These are phyloP conservation scores for Plasmodium billcollinsi DNA, from an alignment of 169 alveolate species.

Conservation along the genomic window DNA sequence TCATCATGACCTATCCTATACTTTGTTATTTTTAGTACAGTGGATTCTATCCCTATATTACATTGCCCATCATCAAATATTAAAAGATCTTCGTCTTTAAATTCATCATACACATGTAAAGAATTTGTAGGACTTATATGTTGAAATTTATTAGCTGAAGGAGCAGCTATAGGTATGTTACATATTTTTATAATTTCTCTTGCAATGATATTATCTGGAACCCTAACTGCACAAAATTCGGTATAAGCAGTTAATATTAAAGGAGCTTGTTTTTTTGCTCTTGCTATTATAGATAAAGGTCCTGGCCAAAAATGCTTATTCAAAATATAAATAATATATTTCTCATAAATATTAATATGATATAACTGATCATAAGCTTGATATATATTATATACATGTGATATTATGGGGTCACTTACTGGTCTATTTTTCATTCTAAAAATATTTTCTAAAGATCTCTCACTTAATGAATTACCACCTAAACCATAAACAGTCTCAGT, in stretches of 20 bases:
- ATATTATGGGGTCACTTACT: constrained; percentile 95
- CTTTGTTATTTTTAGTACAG: constrained; percentile 92
- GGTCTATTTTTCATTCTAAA: constrained; percentile 95
- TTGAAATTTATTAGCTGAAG: constrained; percentile 96
- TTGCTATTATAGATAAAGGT: constrained; percentile 93
- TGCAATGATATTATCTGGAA: constrained; percentile 93
- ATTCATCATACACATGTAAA: constrained; percentile 94
- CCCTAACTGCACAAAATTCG: constrained; percentile 91
- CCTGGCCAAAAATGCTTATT: constrained; percentile 95
- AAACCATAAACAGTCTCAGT: constrained; percentile 98
- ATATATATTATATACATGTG: constrained; percentile 91
- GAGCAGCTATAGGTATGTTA: constrained; percentile 96
- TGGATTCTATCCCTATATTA: constrained; percentile 95
- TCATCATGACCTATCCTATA: neutral
- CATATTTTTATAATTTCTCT: constrained; percentile 85
- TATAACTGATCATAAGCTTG: constrained; percentile 88
- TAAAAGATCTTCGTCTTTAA: constrained; percentile 88
- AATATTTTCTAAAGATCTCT: constrained; percentile 89
- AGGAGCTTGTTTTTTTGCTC: constrained; percentile 87
- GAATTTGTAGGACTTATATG: constrained; percentile 97
- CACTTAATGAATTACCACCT: constrained; percentile 96
- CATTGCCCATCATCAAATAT: constrained; percentile 95
- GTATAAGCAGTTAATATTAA: constrained; percentile 91
- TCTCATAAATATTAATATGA: constrained; percentile 82
- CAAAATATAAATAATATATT: constrained; percentile 82